phyloP scores from a whole-genome alignment of 495 filamentous ascomycete genomes.

The Penicillium fimorum region DNA sequence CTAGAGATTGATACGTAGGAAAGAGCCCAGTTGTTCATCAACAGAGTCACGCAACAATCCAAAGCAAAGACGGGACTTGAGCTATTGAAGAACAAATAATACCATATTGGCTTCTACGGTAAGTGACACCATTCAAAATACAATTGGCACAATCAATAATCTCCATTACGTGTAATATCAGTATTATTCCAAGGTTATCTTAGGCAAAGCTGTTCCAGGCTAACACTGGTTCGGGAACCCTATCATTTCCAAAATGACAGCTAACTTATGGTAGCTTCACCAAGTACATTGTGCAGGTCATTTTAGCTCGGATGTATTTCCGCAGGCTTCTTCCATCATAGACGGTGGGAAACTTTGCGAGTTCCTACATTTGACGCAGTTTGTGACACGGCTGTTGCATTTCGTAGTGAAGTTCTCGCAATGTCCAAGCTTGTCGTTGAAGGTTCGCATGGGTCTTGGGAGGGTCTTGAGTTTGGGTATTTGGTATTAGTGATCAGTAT shows the following conservation, averaged over 20 bases:
- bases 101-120: neutral
- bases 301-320: neutral
- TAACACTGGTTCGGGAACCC: neutral
- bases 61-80: too few relatives aligned
- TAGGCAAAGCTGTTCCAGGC: neutral
- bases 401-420: neutral
- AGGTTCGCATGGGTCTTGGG: neutral
- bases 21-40: too few relatives aligned
- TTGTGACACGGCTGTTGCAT: neutral
- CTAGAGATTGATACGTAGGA: neutral
- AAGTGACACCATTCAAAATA: neutral
- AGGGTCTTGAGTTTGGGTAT: neutral
- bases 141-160: neutral
- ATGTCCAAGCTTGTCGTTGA: neutral
- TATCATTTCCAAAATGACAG: neutral
- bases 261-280: too few relatives aligned
- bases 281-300: neutral
- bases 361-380: neutral
- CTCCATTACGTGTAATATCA: neutral
- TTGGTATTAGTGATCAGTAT: neutral
- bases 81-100: neutral
- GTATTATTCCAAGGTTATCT: neutral
- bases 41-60: too few relatives aligned
- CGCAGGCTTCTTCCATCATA: neutral
- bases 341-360: neutral